Evolutionary conservation across 257 asterid species (phyloP), one percentile per base, ranked within the genome.

Genomic region (Thymus quinquecostatus): DNA sequence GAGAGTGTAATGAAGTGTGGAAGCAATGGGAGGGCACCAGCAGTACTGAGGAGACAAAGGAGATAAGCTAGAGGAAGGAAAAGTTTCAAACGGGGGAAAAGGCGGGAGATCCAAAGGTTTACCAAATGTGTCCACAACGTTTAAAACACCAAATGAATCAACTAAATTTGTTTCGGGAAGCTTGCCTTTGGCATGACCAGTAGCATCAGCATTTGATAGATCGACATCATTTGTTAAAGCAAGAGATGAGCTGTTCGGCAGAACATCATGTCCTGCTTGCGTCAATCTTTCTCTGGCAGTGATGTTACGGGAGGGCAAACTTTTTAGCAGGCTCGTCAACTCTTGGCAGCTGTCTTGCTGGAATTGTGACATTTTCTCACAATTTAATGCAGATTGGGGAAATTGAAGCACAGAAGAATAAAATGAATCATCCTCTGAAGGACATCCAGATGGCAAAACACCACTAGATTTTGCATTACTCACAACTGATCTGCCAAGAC

Each of bases 11-110:
- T 78, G 89, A 77, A 76, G 74, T 2, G 86, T 40, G 3, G 89
- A 79, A 38, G 80, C 82, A 66, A 75, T 79, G 21, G 92, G 86
- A 61, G 97, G 96, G 54, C 97, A 91, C 95, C 96, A 86, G 77
- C 95, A 89, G 71, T 87, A 87, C 47, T 75, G 80, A 56, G 96
- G 96, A 58, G 96, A 82, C 53, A 82, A 53, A 33, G 72, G 75
- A 38, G 89, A 66, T 8, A 87, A 64, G 49, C 70, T 82, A 49
- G 79, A 61, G 5, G 79, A 64, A 71, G 81, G 78, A 59, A 78
- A 48, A 58, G 68, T 81, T 5, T 62, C 60, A 58, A 77, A 81
- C n/a, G 85, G 77, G 71, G 71, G 72, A 30, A 69, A 53, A 38
- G 66, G 72, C 5, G 86, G 84, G 32, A 68, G 40, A 7, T 75